Conservation (phyloP, 176 grass and related monocot genomes). For the Phyllostachys edulis region DNA sequence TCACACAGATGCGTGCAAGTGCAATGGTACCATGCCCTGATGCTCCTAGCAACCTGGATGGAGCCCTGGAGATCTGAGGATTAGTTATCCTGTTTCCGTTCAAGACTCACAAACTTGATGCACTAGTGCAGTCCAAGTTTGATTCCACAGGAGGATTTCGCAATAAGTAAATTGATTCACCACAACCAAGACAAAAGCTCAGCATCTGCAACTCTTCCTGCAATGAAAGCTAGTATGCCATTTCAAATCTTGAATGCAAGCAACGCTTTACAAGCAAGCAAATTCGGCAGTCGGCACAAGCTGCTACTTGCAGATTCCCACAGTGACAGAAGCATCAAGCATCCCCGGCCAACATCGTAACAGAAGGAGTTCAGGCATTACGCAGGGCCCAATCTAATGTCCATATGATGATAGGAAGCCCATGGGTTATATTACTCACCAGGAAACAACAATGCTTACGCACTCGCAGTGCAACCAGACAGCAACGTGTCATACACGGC, state of each 20-base stretch:
- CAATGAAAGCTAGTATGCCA: not conserved
- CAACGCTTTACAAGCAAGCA: not conserved
- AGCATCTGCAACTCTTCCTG: not conserved
- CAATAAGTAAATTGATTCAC: not conserved
- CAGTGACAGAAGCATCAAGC: not conserved
- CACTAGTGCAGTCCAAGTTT: not conserved
- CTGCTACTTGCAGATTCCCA: not conserved
- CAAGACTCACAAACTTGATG: not conserved
- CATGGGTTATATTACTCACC: not conserved
- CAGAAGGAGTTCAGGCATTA: not conserved
- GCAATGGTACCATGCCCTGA: not conserved
- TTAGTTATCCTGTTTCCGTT: not conserved
- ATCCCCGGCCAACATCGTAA: not conserved
- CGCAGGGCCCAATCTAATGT: not conserved
- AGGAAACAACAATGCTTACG: not conserved
- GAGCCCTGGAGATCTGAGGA: not conserved
- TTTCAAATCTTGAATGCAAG: not conserved
- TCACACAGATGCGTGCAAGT: not conserved
- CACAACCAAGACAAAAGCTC: not conserved
- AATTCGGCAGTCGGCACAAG: not conserved
- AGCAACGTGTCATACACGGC: not conserved
- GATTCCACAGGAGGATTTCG: not conserved
- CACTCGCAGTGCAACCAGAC: not conserved
- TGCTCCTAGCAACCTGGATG: not conserved
- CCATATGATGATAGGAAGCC: not conserved